A percentile compares a stretch with the other conserved stretches of the same genome.
Evolutionary conservation across 2,329 filamentous ascomycete species (phyloP).

Genomic region (Pestalotiopsis sp.): DNA sequence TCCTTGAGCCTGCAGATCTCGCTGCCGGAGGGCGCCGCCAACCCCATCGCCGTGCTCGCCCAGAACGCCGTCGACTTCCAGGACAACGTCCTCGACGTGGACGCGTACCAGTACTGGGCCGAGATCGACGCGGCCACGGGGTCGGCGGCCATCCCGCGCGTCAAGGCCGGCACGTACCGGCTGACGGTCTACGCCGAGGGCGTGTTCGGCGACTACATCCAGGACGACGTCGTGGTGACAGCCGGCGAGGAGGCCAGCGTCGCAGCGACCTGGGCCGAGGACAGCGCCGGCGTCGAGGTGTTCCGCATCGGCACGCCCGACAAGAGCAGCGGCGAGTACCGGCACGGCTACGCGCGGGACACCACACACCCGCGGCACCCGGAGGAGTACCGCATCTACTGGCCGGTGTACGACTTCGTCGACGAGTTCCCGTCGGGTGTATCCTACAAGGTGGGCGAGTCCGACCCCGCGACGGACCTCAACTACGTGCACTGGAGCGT

Average conservation of each 20-base stretch:
- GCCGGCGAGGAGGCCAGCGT: constrained; percentile 43
- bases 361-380: constrained; percentile 51
- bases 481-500: constrained; percentile 71
- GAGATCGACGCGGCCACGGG: constrained; percentile 49
- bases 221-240: constrained; percentile 51
- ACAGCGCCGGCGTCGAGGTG: constrained; percentile 59
- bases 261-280: constrained; percentile 52
- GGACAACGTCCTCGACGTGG: constrained; percentile 57
- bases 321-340: constrained; percentile 62
- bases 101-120: constrained; percentile 67
- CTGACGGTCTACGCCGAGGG: constrained; percentile 66
- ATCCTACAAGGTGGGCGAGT: constrained; percentile 58
- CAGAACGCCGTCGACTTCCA: constrained; percentile 57
- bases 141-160: constrained; percentile 51
- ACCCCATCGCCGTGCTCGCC: constrained; percentile 58
- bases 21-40: constrained; percentile 54
- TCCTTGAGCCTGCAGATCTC: constrained; percentile 52
- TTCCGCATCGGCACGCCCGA: constrained; percentile 67
- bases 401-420: constrained; percentile 61
- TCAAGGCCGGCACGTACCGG: constrained; percentile 62
- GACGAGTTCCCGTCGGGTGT: constrained; percentile 63
- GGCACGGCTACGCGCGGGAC: constrained; percentile 57
- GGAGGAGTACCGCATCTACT: constrained; percentile 65
- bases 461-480: constrained; percentile 50
- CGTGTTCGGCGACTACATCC: constrained; percentile 62